A percentile compares a stretch with the other conserved stretches of the same genome.
Conservation (phyloP, 2,329 filamentous ascomycete genomes). For the Trichoderma breve region DNA sequence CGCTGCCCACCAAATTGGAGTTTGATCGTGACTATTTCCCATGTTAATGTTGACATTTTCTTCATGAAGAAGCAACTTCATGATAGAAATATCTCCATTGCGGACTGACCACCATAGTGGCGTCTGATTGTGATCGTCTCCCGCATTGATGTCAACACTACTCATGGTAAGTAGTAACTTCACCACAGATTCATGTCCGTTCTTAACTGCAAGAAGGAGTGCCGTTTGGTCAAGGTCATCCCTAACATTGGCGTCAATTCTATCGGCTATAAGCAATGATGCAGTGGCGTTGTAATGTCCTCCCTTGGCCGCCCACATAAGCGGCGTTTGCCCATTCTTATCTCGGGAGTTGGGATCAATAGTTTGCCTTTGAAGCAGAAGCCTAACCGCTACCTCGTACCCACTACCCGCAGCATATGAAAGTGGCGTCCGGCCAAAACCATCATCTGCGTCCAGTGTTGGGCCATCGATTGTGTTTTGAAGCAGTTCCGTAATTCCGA, state of each 20-base stretch:
- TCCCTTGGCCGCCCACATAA: not conserved
- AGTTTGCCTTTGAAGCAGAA: not conserved
- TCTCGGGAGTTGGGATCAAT: not conserved
- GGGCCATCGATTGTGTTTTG: not conserved
- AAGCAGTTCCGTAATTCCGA: not conserved
- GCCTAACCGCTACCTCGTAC: not conserved
- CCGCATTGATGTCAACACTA: accelerated
- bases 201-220: not conserved
- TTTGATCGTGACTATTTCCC: not conserved
- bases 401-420: not conserved
- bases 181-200: not conserved
- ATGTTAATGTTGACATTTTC: not conserved
- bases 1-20: not conserved
- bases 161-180: not conserved
- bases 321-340: not conserved
- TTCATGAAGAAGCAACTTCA: not conserved
- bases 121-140: not conserved
- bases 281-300: not conserved
- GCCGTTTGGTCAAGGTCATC: not conserved
- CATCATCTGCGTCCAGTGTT: not conserved
- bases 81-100: not conserved
- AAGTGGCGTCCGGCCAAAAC: not conserved
- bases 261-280: not conserved
- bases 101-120: not conserved
- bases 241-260: not conserved